Evolutionary conservation across 2,329 filamentous ascomycete species (phyloP).

Genomic region (Clarireedia paspali): DNA sequence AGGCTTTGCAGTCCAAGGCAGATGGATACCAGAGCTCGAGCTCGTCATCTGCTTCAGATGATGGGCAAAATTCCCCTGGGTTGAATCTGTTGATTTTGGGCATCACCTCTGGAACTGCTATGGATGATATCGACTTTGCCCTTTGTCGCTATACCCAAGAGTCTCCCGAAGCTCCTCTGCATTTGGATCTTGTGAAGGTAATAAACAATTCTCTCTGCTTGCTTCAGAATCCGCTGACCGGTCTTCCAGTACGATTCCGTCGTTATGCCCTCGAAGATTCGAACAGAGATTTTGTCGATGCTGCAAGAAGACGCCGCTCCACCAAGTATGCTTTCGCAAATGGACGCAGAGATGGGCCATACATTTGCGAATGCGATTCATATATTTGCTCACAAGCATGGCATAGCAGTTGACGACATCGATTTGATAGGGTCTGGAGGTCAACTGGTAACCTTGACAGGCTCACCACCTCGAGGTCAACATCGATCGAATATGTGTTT

Average conservation of each 20-base stretch:
- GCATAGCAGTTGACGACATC: slow-evolving; percentile 26
- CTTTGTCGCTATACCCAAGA: slow-evolving; percentile 29
- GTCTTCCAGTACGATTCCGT: slow-evolving; percentile 27
- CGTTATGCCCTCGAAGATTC: slow-evolving; percentile 29
- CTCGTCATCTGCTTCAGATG: slow-evolving; percentile 16
- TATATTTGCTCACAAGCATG: slow-evolving; percentile 27
- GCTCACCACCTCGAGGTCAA: slow-evolving; percentile 25
- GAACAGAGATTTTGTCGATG: slow-evolving; percentile 28
- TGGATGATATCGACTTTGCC: slow-evolving; percentile 30
- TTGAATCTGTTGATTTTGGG: slow-evolving; percentile 27
- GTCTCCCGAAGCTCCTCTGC: slow-evolving; percentile 24
- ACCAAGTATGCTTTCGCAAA: slow-evolving; percentile 29
- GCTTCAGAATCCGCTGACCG: neutral
- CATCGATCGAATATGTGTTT: slow-evolving; percentile 29
- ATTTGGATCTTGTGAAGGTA: slow-evolving; percentile 27
- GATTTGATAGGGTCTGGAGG: slow-evolving; percentile 29
- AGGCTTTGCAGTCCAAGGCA: slow-evolving; percentile 25
- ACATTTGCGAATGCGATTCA: slow-evolving; percentile 29
- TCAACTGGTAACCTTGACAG: slow-evolving; percentile 26
- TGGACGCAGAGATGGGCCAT: slow-evolving; percentile 29
- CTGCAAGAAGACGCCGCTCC: slow-evolving; percentile 28
- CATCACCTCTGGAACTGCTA: slow-evolving; percentile 27
- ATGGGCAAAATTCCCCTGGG: slow-evolving; percentile 15
- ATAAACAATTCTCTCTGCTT: neutral
- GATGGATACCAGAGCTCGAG: slow-evolving; percentile 21